A percentile compares a stretch with the other conserved stretches of the same genome.
phyloP scores from a whole-genome alignment of 2,329 filamentous ascomycete species.

The Sclerotinia glacialis region DNA sequence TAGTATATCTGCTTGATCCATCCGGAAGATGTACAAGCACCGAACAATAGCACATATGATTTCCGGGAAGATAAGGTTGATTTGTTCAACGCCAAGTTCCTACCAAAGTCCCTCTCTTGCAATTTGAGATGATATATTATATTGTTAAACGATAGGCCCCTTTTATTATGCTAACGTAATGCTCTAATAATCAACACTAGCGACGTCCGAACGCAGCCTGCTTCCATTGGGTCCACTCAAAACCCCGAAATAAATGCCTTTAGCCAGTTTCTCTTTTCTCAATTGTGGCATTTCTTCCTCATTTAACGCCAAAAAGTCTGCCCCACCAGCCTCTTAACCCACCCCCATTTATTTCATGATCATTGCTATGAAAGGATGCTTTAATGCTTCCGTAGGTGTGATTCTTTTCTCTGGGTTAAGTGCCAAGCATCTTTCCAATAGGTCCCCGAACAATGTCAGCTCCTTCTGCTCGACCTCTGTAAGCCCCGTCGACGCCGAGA shows the following conservation, averaged over 20 bases:
- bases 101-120: not conserved
- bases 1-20: not conserved
- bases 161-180: not conserved
- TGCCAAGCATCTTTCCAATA: slow-evolving; percentile 82
- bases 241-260: not conserved
- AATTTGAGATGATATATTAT: not conserved
- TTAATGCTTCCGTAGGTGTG: slow-evolving; percentile 79
- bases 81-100: not conserved
- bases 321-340: not conserved
- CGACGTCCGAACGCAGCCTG: not conserved
- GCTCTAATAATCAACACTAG: not conserved
- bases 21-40: not conserved
- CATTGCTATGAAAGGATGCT: slow-evolving; percentile 74
- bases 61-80: not conserved
- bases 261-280: not conserved
- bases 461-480: slow-evolving; percentile 72
- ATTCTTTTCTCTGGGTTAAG: slow-evolving; percentile 92
- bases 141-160: not conserved
- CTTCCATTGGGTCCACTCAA: not conserved
- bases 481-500: slow-evolving; percentile 71
- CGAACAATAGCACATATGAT: no score
- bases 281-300: not conserved
- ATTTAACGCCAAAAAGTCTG: not conserved
- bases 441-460: slow-evolving; percentile 77
- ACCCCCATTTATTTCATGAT: slow-evolving; percentile 9